Percentiles rank a stretch among this genome's conserved stretches.
phyloP scores from a whole-genome alignment of 352 stramenopile genomes.

The Globisporangium canariense region DNA sequence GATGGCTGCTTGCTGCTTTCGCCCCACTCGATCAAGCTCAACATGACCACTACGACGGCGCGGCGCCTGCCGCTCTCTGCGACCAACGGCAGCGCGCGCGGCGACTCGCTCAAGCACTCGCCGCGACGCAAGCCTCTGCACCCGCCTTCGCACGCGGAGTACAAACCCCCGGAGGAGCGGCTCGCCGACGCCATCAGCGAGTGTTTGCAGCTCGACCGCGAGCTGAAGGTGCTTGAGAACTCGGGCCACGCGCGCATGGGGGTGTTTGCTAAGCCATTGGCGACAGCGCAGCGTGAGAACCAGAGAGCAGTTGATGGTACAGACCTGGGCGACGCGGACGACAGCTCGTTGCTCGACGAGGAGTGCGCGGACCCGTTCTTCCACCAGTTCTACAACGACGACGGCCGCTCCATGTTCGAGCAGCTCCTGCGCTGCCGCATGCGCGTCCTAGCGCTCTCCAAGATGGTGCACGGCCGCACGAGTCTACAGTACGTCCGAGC shows the following conservation, averaged over 20 bases:
- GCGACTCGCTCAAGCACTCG: slow-evolving; percentile 2
- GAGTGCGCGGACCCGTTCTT: slow-evolving; percentile 51
- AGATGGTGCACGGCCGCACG: slow-evolving; percentile 37
- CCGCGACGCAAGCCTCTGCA: background rate
- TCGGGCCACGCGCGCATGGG: slow-evolving; percentile 52
- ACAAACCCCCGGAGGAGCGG: slow-evolving; percentile 25
- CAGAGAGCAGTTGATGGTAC: background rate
- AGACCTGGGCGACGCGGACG: background rate
- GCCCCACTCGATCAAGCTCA: background rate
- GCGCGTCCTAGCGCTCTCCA: slow-evolving; percentile 49
- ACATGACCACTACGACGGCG: background rate
- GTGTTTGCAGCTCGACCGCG: slow-evolving; percentile 33
- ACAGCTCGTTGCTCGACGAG: slow-evolving; percentile 23
- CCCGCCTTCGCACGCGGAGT: background rate
- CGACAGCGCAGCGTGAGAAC: slow-evolving; percentile 19
- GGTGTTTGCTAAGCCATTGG: slow-evolving; percentile 55
- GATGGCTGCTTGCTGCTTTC: background rate
- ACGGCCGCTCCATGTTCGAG: slow-evolving; percentile 52
- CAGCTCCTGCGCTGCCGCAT: slow-evolving; percentile 55
- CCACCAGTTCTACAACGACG: slow-evolving; percentile 57
- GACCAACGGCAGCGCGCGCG: background rate
- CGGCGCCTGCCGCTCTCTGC: background rate
- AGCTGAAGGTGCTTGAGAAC: slow-evolving; percentile 64
- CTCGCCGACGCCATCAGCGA: slow-evolving; percentile 21
- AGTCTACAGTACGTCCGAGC: slow-evolving; percentile 38